These are phyloP conservation scores for Candida sakaeoensis DNA, from an alignment of 805 yeast species.

Conservation along the genomic window DNA sequence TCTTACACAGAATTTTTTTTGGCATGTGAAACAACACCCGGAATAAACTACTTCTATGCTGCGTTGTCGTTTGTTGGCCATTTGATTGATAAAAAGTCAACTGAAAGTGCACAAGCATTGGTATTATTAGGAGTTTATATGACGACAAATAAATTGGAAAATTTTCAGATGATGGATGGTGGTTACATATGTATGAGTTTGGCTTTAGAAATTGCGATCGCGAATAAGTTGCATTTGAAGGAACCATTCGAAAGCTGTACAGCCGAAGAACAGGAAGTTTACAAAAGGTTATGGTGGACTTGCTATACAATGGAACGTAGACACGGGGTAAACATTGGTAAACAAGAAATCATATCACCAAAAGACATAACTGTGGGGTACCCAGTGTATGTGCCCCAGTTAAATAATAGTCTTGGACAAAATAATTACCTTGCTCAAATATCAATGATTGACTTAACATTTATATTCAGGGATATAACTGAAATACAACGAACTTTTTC, in stretches of 20 bases:
- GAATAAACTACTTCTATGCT: slow-evolving; percentile 12
- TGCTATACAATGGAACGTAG: slow-evolving; percentile 15
- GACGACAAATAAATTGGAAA: slow-evolving; percentile 17
- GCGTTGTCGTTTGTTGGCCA: slow-evolving; percentile 15
- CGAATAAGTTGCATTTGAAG: slow-evolving; percentile 11
- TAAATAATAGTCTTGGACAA: slow-evolving; percentile 11
- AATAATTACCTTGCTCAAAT: slow-evolving; percentile 12
- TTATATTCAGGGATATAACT: slow-evolving; percentile 13
- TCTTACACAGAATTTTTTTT: slow-evolving; percentile 5
- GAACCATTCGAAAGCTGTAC: slow-evolving; percentile 10
- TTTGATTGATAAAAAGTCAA: slow-evolving; percentile 13
- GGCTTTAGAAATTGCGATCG: slow-evolving; percentile 14
- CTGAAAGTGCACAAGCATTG: slow-evolving; percentile 14
- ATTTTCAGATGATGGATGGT: slow-evolving; percentile 13
- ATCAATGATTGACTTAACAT: slow-evolving; percentile 11
- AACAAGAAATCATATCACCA: slow-evolving; percentile 10
- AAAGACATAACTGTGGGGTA: slow-evolving; percentile 13
- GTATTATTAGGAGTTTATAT: slow-evolving; percentile 14
- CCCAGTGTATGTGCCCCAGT: slow-evolving; percentile 10
- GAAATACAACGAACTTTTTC: slow-evolving; percentile 5
- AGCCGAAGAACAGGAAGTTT: slow-evolving; percentile 9
- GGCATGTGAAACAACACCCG: slow-evolving; percentile 12
- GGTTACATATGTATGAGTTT: slow-evolving; percentile 14
- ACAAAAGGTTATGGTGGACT: slow-evolving; percentile 15
- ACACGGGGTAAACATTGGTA: slow-evolving; percentile 14